Percentiles rank a stretch among this genome's conserved stretches.
phyloP scores from a whole-genome alignment of 1,284 basidiomycete genomes.

The Neolentinus lepideus region DNA sequence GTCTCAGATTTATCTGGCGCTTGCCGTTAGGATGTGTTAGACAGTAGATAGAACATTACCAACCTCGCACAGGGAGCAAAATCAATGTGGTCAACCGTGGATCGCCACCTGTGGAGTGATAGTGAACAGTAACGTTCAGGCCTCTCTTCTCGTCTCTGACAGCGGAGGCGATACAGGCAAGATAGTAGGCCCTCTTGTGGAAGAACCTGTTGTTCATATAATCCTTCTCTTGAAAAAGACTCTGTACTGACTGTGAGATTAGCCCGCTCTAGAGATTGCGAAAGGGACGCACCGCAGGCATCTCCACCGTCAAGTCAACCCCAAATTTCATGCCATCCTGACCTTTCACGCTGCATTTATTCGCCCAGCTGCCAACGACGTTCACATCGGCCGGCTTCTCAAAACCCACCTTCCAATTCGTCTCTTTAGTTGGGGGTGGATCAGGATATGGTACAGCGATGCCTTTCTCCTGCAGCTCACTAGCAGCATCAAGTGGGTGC shows the following conservation, averaged over 20 bases:
- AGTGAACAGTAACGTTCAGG: slow-evolving; percentile 48
- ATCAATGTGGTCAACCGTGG: slow-evolving; percentile 66
- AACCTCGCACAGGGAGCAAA: slow-evolving; percentile 50
- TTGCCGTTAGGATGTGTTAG: slow-evolving; percentile 13
- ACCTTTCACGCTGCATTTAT: slow-evolving; percentile 57
- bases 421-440: slow-evolving; percentile 60
- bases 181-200: slow-evolving; percentile 89
- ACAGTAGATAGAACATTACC: slow-evolving; percentile 10
- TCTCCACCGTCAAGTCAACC: slow-evolving; percentile 81
- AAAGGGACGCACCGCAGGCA: slow-evolving; percentile 66
- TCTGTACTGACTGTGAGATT: slow-evolving; percentile 27
- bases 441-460: slow-evolving; percentile 53
- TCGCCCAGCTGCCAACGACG: slow-evolving; percentile 74
- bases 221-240: slow-evolving; percentile 92
- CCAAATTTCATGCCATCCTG: slow-evolving; percentile 58
- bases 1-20: slow-evolving; percentile 41
- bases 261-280: neutral
- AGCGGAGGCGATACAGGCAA: slow-evolving; percentile 72
- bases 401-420: slow-evolving; percentile 73
- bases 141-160: slow-evolving; percentile 40
- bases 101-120: slow-evolving; percentile 57
- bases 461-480: slow-evolving; percentile 42
- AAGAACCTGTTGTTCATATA: slow-evolving; percentile 88
- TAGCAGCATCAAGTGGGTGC: slow-evolving; percentile 59
- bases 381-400: slow-evolving; percentile 59